A percentile compares a stretch with the other conserved stretches of the same genome.
phyloP scores from a whole-genome alignment of 441 rosid genomes.

The Syzygium syzygioides region DNA sequence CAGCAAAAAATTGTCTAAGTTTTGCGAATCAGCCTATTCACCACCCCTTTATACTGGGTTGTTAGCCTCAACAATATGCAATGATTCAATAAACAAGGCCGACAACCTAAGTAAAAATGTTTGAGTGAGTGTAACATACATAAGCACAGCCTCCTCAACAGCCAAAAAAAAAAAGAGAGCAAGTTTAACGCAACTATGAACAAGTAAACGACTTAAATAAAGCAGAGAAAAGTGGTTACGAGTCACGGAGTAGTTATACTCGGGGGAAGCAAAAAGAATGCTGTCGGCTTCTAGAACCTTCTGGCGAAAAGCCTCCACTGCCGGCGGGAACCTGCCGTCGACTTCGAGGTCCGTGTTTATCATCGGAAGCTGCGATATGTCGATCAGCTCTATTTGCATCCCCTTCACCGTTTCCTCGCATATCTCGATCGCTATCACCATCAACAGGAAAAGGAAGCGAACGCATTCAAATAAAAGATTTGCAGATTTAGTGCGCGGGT shows the following conservation, averaged over 20 bases:
- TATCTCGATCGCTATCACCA: conserved; percentile 37
- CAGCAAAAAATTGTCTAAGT: too few species aligned
- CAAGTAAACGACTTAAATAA: neutral
- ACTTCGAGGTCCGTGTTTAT: conserved; percentile 67
- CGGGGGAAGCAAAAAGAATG: conserved; percentile 66
- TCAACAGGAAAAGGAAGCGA: neutral
- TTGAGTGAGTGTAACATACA: neutral
- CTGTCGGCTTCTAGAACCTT: conserved; percentile 47
- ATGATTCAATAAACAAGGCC: neutral
- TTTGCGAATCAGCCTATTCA: too few species aligned
- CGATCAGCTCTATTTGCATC: conserved; percentile 49
- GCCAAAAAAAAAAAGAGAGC: neutral
- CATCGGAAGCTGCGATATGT: conserved; percentile 60
- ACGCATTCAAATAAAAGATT: neutral
- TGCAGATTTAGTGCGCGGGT: neutral
- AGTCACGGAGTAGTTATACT: conserved; percentile 67
- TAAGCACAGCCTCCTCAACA: neutral
- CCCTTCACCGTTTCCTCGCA: conserved; percentile 41
- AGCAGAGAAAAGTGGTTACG: conserved; percentile 22
- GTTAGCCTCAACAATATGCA: neutral
- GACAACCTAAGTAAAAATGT: neutral
- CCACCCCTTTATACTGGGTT: too few species aligned
- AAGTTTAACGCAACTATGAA: neutral
- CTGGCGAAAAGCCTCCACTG: conserved; percentile 55
- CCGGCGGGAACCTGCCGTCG: conserved; percentile 48